Conservation (phyloP, 495 filamentous ascomycete genomes). For the Aspergillus leporis region DNA sequence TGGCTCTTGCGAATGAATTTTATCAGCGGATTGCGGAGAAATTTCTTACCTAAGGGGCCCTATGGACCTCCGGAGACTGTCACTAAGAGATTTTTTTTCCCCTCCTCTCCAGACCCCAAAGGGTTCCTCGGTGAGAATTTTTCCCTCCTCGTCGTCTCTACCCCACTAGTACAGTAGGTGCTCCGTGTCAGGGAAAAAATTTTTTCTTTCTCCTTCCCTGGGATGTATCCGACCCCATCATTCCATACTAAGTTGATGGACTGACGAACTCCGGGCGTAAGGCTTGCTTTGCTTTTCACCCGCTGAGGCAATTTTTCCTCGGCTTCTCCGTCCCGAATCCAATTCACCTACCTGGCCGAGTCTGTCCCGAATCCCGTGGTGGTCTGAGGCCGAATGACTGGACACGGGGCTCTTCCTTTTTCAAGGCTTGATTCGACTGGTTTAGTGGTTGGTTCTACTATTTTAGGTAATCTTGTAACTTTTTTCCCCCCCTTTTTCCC, state of each 20-base stretch:
- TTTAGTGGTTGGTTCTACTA: slow-evolving; percentile 3
- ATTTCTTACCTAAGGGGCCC: slow-evolving; percentile 20
- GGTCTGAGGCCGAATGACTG: slow-evolving; percentile 22
- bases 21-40: slow-evolving; percentile 23
- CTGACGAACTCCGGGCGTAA: background rate
- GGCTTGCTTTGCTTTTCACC: background rate
- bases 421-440: background rate
- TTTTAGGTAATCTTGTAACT: slow-evolving; percentile 22
- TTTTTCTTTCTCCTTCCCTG: background rate
- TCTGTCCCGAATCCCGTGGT: slow-evolving; percentile 30
- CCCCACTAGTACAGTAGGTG: slow-evolving; percentile 1
- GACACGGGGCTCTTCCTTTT: slow-evolving; percentile 4
- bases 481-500: slow-evolving; percentile 12
- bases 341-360: slow-evolving; percentile 14
- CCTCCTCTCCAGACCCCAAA: slow-evolving; percentile 11
- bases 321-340: slow-evolving; percentile 25
- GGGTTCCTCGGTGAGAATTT: slow-evolving; percentile 23
- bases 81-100: slow-evolving; percentile 3
- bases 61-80: background rate
- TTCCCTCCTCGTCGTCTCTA: background rate
- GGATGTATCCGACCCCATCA: background rate
- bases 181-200: slow-evolving; percentile 3
- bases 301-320: slow-evolving; percentile 23
- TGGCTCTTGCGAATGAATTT: slow-evolving; percentile 9
- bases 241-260: slow-evolving; percentile 1